Base-by-base conservation (phyloP, 257 asterid genomes). In the Sherardia arvensis region DNA sequence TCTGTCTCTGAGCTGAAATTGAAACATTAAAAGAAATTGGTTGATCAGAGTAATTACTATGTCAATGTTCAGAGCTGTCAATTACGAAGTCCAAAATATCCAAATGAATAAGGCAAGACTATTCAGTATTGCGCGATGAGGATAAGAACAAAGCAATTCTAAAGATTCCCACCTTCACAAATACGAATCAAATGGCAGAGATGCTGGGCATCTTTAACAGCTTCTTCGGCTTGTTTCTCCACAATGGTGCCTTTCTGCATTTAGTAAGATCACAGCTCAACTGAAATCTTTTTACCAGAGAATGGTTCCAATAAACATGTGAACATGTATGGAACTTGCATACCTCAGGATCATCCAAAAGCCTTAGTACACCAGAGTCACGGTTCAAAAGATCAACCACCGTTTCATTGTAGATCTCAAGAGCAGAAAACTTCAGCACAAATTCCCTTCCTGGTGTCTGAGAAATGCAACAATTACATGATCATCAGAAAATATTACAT, bases 311-410 rank as follows among this genome's bases (percentile, higher is more conserved):
- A 18, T 14, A 55, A 4, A 64, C 60, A 74, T 23, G 47, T 25
- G 36, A 27, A 1, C 18, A 1, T 17, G 11, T 43, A 43, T 49
- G 28, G 58, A 17, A 32, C 60, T 23, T 1, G 48, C 54, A 71
- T 68, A 84, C 99, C 95, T 87, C 97, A 30, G 89, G 99, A 76
- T 93, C 99, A 79, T 93, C 99, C 79, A 87, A 73, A 62, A 93
- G 73, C 54, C 99, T 91, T 61, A 89, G 99, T 29, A 90, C 25
- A 51, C 91, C 94, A 58, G 97, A 83, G 60, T 90, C 95, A 51
- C 90, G 80, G 65, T 87, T 93, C 73, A 93, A 79, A 61, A 93
- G 91, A 79, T 93, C 99, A 25, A 84, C 87, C 66, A 90, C 99
- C 62, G 88, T 89, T 79, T 93, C 99, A 68, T 93, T 93, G 57